Percentiles rank a stretch among this genome's conserved stretches.
phyloP scores from a whole-genome alignment of 441 rosid species.

The Pelargonium hybrid region DNA sequence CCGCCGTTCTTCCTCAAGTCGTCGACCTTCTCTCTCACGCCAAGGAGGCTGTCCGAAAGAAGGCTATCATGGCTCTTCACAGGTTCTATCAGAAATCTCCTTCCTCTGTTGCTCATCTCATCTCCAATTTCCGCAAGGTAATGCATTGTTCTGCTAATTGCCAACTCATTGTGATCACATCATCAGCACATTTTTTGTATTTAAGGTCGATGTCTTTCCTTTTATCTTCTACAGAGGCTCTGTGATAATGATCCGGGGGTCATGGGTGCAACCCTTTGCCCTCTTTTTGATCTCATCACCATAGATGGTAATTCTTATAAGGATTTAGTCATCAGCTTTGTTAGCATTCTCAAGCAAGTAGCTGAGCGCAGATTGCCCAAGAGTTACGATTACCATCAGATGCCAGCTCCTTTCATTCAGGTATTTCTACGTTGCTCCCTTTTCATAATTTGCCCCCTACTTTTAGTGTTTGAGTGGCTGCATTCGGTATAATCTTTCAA shows the following conservation, averaged over 20 bases:
- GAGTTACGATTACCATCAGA: slow-evolving; percentile 82
- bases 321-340: slow-evolving; percentile 83
- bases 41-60: slow-evolving; percentile 91
- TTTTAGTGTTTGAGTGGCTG: neutral
- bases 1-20: slow-evolving; percentile 83
- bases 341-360: slow-evolving; percentile 89
- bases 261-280: slow-evolving; percentile 95
- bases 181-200: too few species aligned
- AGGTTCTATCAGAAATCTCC: slow-evolving; percentile 84
- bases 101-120: slow-evolving; percentile 71
- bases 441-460: too few species aligned
- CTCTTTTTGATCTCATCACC: slow-evolving; percentile 71
- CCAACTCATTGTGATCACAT: too few species aligned
- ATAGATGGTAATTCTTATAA: slow-evolving; percentile 60
- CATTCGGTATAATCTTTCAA: neutral
- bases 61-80: slow-evolving; percentile 91
- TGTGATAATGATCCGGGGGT: slow-evolving; percentile 96
- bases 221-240: slow-evolving; percentile 41
- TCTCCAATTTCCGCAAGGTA: slow-evolving; percentile 84
- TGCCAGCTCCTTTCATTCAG: slow-evolving; percentile 98
- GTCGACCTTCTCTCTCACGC: slow-evolving; percentile 68
- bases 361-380: slow-evolving; percentile 79
- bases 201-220: neutral
- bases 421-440: slow-evolving; percentile 24
- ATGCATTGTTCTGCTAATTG: too few species aligned